Evolutionary conservation across 2,329 filamentous ascomycete genomes (phyloP).

Genomic region (Dactylonectria macrodidyma): DNA sequence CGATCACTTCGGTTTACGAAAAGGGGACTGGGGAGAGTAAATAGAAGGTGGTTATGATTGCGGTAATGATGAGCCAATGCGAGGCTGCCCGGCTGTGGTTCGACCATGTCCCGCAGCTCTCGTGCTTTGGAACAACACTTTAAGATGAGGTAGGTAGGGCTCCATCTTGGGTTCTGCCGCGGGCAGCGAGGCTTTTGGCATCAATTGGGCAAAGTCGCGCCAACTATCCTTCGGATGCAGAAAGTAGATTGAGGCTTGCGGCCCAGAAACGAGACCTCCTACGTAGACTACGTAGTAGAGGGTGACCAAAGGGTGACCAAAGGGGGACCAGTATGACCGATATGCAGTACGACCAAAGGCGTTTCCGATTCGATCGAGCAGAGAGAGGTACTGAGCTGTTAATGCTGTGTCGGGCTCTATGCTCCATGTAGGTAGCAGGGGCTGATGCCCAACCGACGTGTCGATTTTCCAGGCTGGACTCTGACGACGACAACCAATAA

Average conservation of each 20-base stretch:
- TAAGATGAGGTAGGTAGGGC: constrained; percentile 6
- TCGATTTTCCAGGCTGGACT: constrained; percentile 12
- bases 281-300: too few species aligned
- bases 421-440: background rate
- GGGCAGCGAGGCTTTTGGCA: constrained; percentile 22
- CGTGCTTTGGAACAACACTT: constrained; percentile 2
- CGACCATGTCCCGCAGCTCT: constrained; percentile 23
- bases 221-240: constrained; percentile 1
- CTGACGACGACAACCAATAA: constrained; percentile 15
- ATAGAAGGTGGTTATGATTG: constrained; percentile 28
- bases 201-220: constrained; percentile 22
- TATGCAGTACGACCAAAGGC: background rate
- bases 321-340: constrained; percentile 6
- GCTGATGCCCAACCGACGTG: constrained; percentile 31
- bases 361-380: background rate
- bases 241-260: constrained; percentile 21
- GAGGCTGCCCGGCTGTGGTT: constrained; percentile 24
- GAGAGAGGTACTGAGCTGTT: background rate
- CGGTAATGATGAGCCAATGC: constrained; percentile 6
- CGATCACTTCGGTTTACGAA: constrained; percentile 9
- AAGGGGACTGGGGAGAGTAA: constrained; percentile 25
- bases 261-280: constrained; percentile 1
- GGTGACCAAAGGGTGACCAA: background rate
- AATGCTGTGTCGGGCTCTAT: constrained; percentile 13
- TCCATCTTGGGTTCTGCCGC: constrained; percentile 7